These are phyloP conservation scores for Cutaneotrichosporon cutaneum DNA, from an alignment of 1,284 basidiomycete species.

Conservation along the genomic window DNA sequence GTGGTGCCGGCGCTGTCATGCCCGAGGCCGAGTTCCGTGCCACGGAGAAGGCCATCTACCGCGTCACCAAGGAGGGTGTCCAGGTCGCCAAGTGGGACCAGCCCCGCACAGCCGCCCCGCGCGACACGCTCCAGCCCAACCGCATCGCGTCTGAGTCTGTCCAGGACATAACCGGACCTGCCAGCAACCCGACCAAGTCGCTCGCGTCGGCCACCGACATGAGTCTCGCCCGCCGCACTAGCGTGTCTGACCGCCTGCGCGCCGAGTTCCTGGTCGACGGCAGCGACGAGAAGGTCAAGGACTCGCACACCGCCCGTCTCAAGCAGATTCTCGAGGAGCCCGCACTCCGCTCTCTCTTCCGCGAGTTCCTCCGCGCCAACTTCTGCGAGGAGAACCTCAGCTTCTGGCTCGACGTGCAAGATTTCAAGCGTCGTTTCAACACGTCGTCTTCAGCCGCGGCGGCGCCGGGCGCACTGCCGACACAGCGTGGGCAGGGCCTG, in stretches of 20 bases:
- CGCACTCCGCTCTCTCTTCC: slow-evolving; percentile 81
- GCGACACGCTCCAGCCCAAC: not conserved
- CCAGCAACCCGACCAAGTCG: slow-evolving; percentile 26
- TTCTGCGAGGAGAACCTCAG: slow-evolving; percentile 98
- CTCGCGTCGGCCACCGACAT: slow-evolving; percentile 56
- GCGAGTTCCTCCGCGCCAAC: slow-evolving; percentile 88
- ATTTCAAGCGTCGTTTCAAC: slow-evolving; percentile 93
- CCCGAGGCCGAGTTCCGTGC: slow-evolving; percentile 92
- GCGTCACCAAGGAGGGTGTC: slow-evolving; percentile 85
- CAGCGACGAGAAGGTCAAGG: slow-evolving; percentile 55
- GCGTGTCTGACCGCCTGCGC: slow-evolving; percentile 71
- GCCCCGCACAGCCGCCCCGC: not conserved
- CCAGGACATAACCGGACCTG: slow-evolving; percentile 2
- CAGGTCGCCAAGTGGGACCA: slow-evolving; percentile 77
- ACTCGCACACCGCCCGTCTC: slow-evolving; percentile 87
- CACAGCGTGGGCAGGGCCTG: slow-evolving; percentile 59
- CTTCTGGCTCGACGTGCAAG: slow-evolving; percentile 96
- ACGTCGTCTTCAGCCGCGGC: slow-evolving; percentile 90
- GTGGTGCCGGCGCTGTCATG: slow-evolving; percentile 45
- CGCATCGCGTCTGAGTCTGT: slow-evolving; percentile 9
- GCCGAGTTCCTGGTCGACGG: slow-evolving; percentile 26
- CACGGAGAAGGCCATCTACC: slow-evolving; percentile 90
- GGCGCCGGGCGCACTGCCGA: slow-evolving; percentile 56
- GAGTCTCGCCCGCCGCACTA: slow-evolving; percentile 72
- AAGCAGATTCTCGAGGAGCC: slow-evolving; percentile 93